Percentiles rank a stretch among this genome's conserved stretches.
These are phyloP conservation scores for Prinsepia uniflora DNA, from an alignment of 306 rosid genomes.

Conservation along the genomic window DNA sequence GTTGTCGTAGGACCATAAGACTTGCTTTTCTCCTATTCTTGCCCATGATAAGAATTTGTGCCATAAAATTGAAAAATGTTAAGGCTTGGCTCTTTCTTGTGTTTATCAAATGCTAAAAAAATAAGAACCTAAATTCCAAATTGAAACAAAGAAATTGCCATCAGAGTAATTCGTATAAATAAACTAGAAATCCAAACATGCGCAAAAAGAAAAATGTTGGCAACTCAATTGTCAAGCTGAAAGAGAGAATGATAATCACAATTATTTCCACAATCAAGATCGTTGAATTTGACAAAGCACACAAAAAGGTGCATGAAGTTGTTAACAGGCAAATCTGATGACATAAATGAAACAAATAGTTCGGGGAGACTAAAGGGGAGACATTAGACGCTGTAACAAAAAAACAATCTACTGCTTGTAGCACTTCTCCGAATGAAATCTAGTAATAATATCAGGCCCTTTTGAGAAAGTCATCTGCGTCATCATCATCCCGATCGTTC, in stretches of 20 bases:
- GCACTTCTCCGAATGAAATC: not conserved
- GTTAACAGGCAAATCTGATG: constrained; percentile 16
- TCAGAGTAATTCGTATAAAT: too few relatives aligned
- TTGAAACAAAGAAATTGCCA: too few relatives aligned
- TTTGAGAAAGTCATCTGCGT: constrained; percentile 45
- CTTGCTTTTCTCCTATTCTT: too few relatives aligned
- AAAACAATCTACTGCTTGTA: constrained; percentile 19
- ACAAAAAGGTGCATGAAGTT: constrained; percentile 21
- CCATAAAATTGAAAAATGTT: too few relatives aligned
- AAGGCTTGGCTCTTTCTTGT: too few relatives aligned
- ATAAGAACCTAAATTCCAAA: too few relatives aligned
- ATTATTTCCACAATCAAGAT: constrained; percentile 21
- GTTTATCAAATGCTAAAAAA: too few relatives aligned
- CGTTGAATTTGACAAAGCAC: constrained; percentile 22
- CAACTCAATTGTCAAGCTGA: too few relatives aligned
- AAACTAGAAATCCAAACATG: too few relatives aligned
- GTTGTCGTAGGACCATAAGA: not conserved
- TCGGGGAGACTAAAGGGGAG: not conserved
- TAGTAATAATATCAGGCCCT: constrained; percentile 51
- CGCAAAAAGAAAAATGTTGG: too few relatives aligned
- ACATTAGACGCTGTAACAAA: not conserved
- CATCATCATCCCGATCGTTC: constrained; percentile 49
- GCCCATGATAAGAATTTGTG: too few relatives aligned
- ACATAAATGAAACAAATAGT: constrained; percentile 7
- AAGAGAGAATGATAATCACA: not conserved